phyloP scores from a whole-genome alignment of 805 yeast genomes.

The Teunomyces lycoperdinae region DNA sequence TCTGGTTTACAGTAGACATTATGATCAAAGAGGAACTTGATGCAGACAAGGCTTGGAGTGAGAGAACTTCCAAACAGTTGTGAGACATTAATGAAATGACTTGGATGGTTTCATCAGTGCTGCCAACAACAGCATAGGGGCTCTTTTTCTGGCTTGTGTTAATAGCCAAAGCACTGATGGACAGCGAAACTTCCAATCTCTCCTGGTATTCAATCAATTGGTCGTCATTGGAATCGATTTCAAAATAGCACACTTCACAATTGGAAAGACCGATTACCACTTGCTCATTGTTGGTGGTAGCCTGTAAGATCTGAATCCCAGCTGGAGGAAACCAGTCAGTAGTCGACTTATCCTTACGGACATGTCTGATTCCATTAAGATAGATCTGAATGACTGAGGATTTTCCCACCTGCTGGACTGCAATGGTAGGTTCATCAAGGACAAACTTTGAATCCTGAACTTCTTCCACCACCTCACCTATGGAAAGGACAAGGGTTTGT shows the following conservation, averaged over 20 bases:
- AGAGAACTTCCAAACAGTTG: slow-evolving; percentile 55
- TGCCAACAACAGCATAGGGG: slow-evolving; percentile 65
- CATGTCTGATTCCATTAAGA: slow-evolving; percentile 63
- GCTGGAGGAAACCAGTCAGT: slow-evolving; percentile 83
- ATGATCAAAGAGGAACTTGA: slow-evolving; percentile 27
- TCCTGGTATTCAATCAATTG: slow-evolving; percentile 70
- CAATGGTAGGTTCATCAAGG: slow-evolving; percentile 57
- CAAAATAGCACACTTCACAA: slow-evolving; percentile 78
- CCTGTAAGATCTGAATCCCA: slow-evolving; percentile 60
- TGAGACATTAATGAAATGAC: slow-evolving; percentile 62
- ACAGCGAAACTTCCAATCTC: slow-evolving; percentile 49
- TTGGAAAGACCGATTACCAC: slow-evolving; percentile 69
- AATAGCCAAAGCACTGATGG: slow-evolving; percentile 45
- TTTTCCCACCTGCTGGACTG: slow-evolving; percentile 64
- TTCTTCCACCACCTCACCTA: slow-evolving; percentile 80
- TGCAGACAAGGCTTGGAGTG: slow-evolving; percentile 66
- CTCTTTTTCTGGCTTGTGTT: slow-evolving; percentile 44
- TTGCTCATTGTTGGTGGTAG: slow-evolving; percentile 65
- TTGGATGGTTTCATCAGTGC: slow-evolving; percentile 67
- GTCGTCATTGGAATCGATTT: slow-evolving; percentile 57
- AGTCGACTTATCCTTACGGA: slow-evolving; percentile 29
- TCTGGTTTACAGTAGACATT: slow-evolving; percentile 10
- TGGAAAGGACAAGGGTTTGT: slow-evolving; percentile 68
- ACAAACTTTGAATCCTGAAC: slow-evolving; percentile 64
- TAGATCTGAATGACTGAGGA: slow-evolving; percentile 71